These are phyloP conservation scores for Neurospora sp. DNA, from an alignment of 495 filamentous ascomycete species.

Conservation along the genomic window DNA sequence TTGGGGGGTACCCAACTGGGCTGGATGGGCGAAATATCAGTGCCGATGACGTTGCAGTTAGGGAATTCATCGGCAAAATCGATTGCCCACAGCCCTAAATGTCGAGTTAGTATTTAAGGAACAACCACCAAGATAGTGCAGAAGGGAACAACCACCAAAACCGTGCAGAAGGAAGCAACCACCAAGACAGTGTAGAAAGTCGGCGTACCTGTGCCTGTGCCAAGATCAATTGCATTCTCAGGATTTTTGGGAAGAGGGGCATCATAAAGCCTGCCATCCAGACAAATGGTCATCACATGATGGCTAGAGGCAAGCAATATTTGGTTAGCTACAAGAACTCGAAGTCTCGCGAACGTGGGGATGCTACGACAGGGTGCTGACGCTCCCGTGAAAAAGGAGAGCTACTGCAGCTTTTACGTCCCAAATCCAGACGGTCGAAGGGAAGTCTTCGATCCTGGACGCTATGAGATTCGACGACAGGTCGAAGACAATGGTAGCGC, in stretches of 20 bases:
- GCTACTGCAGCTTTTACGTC: constrained; percentile 42
- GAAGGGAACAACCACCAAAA: too few species aligned
- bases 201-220: constrained; percentile 33
- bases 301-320: background rate
- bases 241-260: constrained; percentile 39
- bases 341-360: constrained; percentile 46
- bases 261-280: constrained; percentile 45
- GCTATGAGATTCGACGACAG: constrained; percentile 58
- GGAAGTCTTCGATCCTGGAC: constrained; percentile 62
- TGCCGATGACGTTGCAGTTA: constrained; percentile 32
- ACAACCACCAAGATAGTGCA: background rate
- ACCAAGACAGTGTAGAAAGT: background rate
- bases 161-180: too few species aligned
- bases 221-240: constrained; percentile 49
- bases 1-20: constrained; percentile 47
- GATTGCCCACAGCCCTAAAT: background rate
- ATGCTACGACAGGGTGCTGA: constrained; percentile 60
- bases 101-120: background rate
- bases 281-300: constrained; percentile 19
- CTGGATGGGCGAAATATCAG: constrained; percentile 53
- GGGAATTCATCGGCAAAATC: constrained; percentile 8
- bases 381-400: constrained; percentile 57
- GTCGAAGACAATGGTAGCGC: constrained; percentile 38
- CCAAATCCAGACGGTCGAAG: constrained; percentile 90
- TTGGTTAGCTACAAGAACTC: background rate